Evolutionary conservation across 2,329 filamentous ascomycete genomes (phyloP), one percentile per base, ranked within the genome.

Genomic region (Elsinoe arachidis): DNA sequence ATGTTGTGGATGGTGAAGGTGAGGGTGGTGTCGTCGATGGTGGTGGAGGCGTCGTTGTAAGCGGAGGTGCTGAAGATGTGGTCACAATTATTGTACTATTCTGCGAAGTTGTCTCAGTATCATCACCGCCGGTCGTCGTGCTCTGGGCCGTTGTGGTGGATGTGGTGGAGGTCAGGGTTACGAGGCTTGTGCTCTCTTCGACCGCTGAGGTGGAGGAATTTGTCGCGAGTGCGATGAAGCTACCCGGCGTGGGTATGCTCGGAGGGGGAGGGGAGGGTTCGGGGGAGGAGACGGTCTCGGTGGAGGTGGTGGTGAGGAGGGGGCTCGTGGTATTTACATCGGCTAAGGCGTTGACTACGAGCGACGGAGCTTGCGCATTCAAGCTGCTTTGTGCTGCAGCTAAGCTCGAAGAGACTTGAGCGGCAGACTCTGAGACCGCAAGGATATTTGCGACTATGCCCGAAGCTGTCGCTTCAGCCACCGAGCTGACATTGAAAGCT

Each of bases 321-420:
- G 46, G 46, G 46, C 15, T 12, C 15, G 46, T 51, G 26, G 33
- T 53, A 53, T 53, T 53, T 53, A 53, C 49, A 39, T 53, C 49
- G 49, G 35, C 33, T 7, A 38, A 15, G 14, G 26, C 46, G 33
- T 51, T 47, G 2, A 19, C 15, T 11, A 35, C 17, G 21, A 46
- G n/a, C 12, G 19, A 19, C 14, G 41, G 41, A 46, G 41, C 26
- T 5, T 5, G 41, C 5, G 41, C 15, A 46, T 46, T 17, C 17
- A 46, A 1, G 41, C 41, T 46, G 10, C 19, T 23, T 26, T 23
- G 19, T 9, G 41, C 41, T 14, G 41, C 21, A 26, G 41, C n/a
- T 23, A 46, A 26, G 19, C 41, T 46, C 21, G 41, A 46, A 6
- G 41, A 23, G 10, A 46, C 41, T 12, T 19, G 11, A 46, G 41